Percentiles rank a stretch among this genome's conserved stretches.
These are phyloP conservation scores for Dactylella cylindrospora DNA, from an alignment of 2,329 filamentous ascomycete genomes.

Conservation along the genomic window DNA sequence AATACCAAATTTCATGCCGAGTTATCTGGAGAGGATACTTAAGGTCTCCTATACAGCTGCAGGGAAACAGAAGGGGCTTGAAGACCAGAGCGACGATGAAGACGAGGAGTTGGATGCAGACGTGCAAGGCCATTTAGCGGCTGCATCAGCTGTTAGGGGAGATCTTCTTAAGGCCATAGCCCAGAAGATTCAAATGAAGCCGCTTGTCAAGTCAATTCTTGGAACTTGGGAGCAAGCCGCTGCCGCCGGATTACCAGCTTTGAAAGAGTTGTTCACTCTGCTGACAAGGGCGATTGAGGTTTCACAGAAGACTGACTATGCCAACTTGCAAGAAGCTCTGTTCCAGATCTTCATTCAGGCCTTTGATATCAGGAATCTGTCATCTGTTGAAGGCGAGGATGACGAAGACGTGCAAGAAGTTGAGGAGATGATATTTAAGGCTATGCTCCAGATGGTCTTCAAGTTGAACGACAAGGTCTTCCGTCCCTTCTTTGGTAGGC, in stretches of 20 bases:
- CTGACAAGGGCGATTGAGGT: conserved; percentile 71
- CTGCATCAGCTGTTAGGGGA: conserved; percentile 33
- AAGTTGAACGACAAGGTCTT: conserved; percentile 95
- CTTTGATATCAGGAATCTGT: conserved; percentile 66
- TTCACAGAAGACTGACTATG: conserved; percentile 75
- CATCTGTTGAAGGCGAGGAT: conserved; percentile 50
- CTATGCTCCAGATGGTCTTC: conserved; percentile 85
- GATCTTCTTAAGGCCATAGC: conserved; percentile 58
- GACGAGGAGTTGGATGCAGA: conserved; percentile 35
- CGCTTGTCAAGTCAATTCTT: conserved; percentile 41
- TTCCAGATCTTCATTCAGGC: conserved; percentile 64
- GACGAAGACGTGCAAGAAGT: conserved; percentile 60
- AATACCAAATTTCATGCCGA: conserved; percentile 85
- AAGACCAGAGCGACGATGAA: conserved; percentile 59
- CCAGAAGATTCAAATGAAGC: conserved; percentile 69
- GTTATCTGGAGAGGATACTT: conserved; percentile 72
- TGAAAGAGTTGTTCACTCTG: conserved; percentile 68
- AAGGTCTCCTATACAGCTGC: conserved; percentile 72
- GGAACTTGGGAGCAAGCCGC: conserved; percentile 45
- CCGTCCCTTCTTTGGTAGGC: conserved; percentile 80
- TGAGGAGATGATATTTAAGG: conserved; percentile 67
- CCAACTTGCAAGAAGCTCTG: conserved; percentile 71
- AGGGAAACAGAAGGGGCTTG: conserved; percentile 53
- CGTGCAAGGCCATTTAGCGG: conserved; percentile 34
- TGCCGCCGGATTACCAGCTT: conserved; percentile 41